Evolutionary conservation across 2,329 filamentous ascomycete species (phyloP).

Genomic region (Xylariales sp.): DNA sequence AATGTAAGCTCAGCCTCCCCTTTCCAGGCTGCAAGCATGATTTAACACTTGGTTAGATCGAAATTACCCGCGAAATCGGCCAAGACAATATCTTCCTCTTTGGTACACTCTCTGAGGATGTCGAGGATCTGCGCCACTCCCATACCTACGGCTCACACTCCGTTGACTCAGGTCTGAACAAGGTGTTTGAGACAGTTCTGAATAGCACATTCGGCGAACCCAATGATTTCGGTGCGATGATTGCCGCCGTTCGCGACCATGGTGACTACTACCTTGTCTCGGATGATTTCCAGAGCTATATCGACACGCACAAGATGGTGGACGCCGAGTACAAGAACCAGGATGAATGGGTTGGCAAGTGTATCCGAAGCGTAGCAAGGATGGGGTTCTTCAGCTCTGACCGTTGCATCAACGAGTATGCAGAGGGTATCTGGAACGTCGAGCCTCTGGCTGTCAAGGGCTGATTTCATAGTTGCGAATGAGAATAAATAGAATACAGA

Average conservation of each 20-base stretch:
- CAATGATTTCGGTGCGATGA: constrained; percentile 73
- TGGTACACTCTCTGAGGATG: constrained; percentile 90
- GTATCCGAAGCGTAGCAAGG: constrained; percentile 77
- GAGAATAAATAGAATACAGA: too few relatives aligned
- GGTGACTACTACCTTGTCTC: constrained; percentile 97
- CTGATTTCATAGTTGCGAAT: too few relatives aligned
- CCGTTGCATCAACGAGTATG: constrained; percentile 94
- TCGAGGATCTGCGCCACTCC: constrained; percentile 87
- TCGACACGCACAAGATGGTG: constrained; percentile 84
- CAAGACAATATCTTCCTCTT: constrained; percentile 99
- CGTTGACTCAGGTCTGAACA: constrained; percentile 69
- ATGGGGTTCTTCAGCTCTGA: constrained; percentile 99
- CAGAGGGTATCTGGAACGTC: constrained; percentile 94
- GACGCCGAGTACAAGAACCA: constrained; percentile 90
- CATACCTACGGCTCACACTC: constrained; percentile 80
- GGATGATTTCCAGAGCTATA: constrained; percentile 94
- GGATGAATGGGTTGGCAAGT: constrained; percentile 88
- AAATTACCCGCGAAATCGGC: constrained; percentile 95
- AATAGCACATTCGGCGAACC: constrained; percentile 75
- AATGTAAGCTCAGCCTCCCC: constrained; percentile 62
- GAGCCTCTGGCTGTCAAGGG: constrained; percentile 63
- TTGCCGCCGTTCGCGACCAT: constrained; percentile 82
- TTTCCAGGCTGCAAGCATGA: constrained; percentile 1
- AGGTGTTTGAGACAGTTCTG: constrained; percentile 82
- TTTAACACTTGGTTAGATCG: constrained; percentile 52